Base-by-base conservation (phyloP, 768 basidiomycete species). In the Cytidiella melzeri region DNA sequence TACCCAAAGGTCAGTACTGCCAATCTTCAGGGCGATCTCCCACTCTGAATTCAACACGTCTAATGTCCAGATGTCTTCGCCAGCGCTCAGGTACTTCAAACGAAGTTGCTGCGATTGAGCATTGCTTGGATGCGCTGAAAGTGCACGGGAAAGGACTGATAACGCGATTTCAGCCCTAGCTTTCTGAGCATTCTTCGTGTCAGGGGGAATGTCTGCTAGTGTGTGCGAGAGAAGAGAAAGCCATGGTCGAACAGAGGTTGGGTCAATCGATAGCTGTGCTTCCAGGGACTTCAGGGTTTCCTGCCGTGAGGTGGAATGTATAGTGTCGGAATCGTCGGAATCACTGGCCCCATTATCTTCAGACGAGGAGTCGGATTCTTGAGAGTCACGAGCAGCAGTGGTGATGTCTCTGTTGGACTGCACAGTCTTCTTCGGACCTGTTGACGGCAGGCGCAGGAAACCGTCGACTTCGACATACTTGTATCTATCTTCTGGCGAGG, bases 101-200 rank as follows among this genome's bases (percentile, higher is more conserved):
- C 75, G 73, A 25, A 92, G 67, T 3, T 60, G 39, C 36, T 68
- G 69, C 3, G 83, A 85, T 19, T 55, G 62, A 2, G 61, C 46
- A 58, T 85, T 85, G 24, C 62, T 61, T 7, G 76, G 69, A 54
- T 84, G 73, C 0, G 77, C 76, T 18, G 69, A 58, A 9, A 89
- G 58, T 2, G 90, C 87, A 38, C 84, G 83, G 0, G 71, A 62
- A 25, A 91, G 70, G 25, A 92, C 69, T 3, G 89, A 78, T 13
- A 85, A 57, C 2, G 85, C 68, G 49, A 90, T 81, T 55, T 92
- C 88, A 0, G 83, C 75, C 15, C 85, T 82, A 24, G 80, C 75
- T 63, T 75, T 81, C 10, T 70, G 67, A 4, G 85, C 77, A 61
- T 88, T 86, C 65, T 84, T 88, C 1, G 86, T 83, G 2, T 69